Evolutionary conservation across 2,329 filamentous ascomycete species (phyloP), one percentile per base, ranked within the genome.

Genomic region (Penicillium sp.): DNA sequence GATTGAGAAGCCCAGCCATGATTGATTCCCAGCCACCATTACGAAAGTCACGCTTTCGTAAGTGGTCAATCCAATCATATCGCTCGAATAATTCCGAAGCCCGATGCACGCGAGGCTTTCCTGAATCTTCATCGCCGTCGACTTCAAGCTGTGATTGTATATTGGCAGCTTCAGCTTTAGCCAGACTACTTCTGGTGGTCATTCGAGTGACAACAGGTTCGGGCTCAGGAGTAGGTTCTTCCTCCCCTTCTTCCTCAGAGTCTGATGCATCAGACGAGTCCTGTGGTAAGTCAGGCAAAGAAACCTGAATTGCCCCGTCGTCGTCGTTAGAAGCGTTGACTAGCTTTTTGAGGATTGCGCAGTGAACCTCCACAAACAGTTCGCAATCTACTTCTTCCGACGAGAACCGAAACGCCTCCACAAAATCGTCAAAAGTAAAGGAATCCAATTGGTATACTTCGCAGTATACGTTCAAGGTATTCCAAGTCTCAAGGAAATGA

Each of bases 391-490:
- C 77, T 21, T 90, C 85, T 33, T 87, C 83, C 0, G 86, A 91
- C 0, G 88, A 83, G 57, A 92, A 87, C 49, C 86, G 82, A 80
- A 99, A 86, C 0, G 92, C 88, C 69, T 97, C 89, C 4, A 96
- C 81, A 66, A 92, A 97, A 71, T 99, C 94, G 70, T 99, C 94
- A 66, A 97, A 95, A 0, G 93, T 97, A 68, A 99, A 99, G 0
- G 93, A 97, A 71, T 99, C 94, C 24, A 99, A 81, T 66, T 90
- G 85, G 68, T 96, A 96, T 18, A 97, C 88, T 66, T 96, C 91
- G 68, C 91, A 96, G 69, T 97, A 97, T n/a, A 99, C 93, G 66
- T 97, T 99, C 33, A 99, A 80, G 0, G 92, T 97, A 65, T 97
- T 91, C 94, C 94, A 99, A 0, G 90, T 90, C 73, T 97, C 93